A percentile compares a stretch with the other conserved stretches of the same genome.
These are phyloP conservation scores for Volvox africanus DNA, from an alignment of 139 green algal species.

Conservation along the genomic window DNA sequence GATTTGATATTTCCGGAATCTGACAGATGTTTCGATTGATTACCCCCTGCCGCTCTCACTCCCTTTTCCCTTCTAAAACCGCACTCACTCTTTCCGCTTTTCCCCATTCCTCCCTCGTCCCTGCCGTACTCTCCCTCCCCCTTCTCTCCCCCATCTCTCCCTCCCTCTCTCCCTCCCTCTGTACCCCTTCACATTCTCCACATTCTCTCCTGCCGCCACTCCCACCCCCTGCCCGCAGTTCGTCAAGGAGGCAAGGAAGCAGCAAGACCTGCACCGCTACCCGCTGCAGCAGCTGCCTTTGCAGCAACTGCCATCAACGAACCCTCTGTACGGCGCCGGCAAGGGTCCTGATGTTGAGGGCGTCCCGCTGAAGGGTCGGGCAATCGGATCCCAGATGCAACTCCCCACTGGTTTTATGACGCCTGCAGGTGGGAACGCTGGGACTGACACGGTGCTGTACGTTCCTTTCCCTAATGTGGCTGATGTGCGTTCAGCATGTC, in stretches of 20 bases:
- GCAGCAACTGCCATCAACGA: neutral
- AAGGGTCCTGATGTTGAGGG: neutral
- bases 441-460: neutral
- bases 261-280: neutral
- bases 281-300: neutral
- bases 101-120: neutral
- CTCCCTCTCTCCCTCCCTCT: neutral
- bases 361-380: neutral
- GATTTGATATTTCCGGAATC: too few species aligned
- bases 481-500: too few species aligned
- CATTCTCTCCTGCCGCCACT: too few species aligned
- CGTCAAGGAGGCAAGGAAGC: conserved; percentile 2
- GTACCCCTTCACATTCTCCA: too few species aligned
- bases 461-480: neutral
- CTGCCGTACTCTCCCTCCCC: neutral
- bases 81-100: neutral
- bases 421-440: neutral
- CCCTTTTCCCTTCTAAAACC: neutral
- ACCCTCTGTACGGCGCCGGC: neutral
- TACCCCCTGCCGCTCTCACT: neutral
- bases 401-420: neutral
- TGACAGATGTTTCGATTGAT: too few species aligned
- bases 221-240: neutral
- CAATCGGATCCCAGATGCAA: neutral
- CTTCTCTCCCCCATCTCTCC: neutral